These are phyloP conservation scores for Erodium moschatum DNA, from an alignment of 441 rosid species.

Conservation along the genomic window DNA sequence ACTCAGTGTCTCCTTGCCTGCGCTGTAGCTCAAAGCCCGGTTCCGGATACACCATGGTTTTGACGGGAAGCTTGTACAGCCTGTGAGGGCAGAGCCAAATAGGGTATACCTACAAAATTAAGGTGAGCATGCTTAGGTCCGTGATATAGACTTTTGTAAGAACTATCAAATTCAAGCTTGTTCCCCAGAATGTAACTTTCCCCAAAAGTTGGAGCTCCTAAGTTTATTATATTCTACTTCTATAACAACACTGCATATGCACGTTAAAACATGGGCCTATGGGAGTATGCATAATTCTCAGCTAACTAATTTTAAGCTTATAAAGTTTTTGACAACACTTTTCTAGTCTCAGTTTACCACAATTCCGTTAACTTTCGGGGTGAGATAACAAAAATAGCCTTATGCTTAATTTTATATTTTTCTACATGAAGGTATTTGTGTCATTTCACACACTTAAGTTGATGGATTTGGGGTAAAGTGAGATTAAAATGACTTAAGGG, in stretches of 20 bases:
- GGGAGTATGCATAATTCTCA: too few relatives aligned
- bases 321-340: too few relatives aligned
- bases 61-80: slow-evolving; percentile 72
- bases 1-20: slow-evolving; percentile 81
- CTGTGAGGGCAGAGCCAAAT: slow-evolving; percentile 94
- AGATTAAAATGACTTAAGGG: too few relatives aligned
- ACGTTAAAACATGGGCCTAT: not conserved
- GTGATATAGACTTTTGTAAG: not conserved
- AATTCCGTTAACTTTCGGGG: too few relatives aligned
- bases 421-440: too few relatives aligned
- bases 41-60: slow-evolving; percentile 80
- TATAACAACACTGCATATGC: not conserved
- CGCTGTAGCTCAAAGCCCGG: slow-evolving; percentile 72
- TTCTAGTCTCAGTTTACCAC: too few relatives aligned
- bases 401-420: too few relatives aligned
- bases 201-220: not conserved
- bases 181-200: not conserved
- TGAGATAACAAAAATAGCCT: too few relatives aligned
- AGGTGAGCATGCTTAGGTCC: too few relatives aligned
- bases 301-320: too few relatives aligned
- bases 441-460: too few relatives aligned
- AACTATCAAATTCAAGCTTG: not conserved
- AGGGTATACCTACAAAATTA: slow-evolving; percentile 57
- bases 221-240: not conserved
- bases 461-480: too few relatives aligned